Conservation (phyloP, 2,329 filamentous ascomycete genomes). For the Xylaria digitata region DNA sequence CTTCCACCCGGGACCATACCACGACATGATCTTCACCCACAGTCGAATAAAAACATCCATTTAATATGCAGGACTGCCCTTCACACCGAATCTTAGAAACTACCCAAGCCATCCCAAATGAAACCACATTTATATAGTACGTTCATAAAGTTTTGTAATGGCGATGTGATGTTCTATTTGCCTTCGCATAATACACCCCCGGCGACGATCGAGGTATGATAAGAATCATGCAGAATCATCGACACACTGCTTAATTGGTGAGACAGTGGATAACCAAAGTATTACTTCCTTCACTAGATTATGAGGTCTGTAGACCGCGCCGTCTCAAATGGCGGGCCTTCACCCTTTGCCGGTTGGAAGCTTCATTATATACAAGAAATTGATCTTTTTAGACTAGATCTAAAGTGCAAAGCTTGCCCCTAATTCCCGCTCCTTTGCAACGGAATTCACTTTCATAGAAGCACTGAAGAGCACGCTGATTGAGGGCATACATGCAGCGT, state of each 20-base stretch:
- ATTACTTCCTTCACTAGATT: slow-evolving; percentile 27
- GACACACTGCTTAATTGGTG: slow-evolving; percentile 1
- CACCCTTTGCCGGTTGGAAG: slow-evolving; percentile 18
- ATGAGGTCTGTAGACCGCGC: slow-evolving; percentile 22
- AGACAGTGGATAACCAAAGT: slow-evolving; percentile 3
- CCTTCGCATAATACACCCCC: not conserved
- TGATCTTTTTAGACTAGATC: slow-evolving; percentile 39
- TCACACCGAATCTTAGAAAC: not conserved
- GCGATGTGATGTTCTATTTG: not conserved
- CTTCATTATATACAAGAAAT: slow-evolving; percentile 48
- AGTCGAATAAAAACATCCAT: not conserved
- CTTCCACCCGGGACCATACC: not conserved
- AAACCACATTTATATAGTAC: not conserved
- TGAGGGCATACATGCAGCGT: slow-evolving; percentile 43
- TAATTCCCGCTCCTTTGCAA: slow-evolving; percentile 30
- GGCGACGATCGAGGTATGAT: not conserved
- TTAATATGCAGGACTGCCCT: not conserved
- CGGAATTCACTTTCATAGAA: slow-evolving; percentile 43
- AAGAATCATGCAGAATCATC: not conserved
- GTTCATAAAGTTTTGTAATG: not conserved
- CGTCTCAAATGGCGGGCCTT: slow-evolving; percentile 30
- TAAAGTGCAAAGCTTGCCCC: slow-evolving; percentile 27
- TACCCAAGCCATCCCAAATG: not conserved
- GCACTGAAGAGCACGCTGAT: slow-evolving; percentile 45
- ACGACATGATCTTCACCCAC: not conserved